Base-by-base conservation (phyloP, 2,329 filamentous ascomycete genomes). In the Colletotrichum sp. region DNA sequence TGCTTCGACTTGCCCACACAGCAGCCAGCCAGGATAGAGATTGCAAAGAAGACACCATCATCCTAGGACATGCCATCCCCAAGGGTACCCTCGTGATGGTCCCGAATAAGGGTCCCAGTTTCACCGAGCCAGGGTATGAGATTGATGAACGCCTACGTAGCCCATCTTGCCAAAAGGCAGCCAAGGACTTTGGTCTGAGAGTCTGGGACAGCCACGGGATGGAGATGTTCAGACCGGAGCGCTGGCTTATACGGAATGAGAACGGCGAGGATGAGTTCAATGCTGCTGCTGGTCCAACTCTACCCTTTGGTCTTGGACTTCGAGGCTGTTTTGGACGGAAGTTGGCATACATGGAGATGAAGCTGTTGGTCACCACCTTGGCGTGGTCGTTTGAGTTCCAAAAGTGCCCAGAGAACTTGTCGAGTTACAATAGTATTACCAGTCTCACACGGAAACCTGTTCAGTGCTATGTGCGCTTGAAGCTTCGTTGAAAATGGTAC, bases 261-360 rank as follows among this genome's bases (percentile, higher is more conserved):
- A 49, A 28, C 7, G 63, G 39, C 44, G 30, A 63, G 9, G 69
- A 72, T 36, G 74, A 71, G 34, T 83, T 80, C 73, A 76, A 81
- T 68, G 57, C 77, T 28, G 64, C 70, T 34, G 78, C 80, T 0
- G 81, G 82, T 2, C 82, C 82, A 3, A 36, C 72, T 13, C 55
- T 83, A 16, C 34, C 70, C 5, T 83, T 82, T 30, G 78, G 81
- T 1, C 32, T 77, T 4, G 82, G 81, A 2, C 55, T 70, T 1
- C 69, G 82, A 26, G 78, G 76, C 2, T 84, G 82, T 52, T 84
- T 78, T 28, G 82, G 81, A 4, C 77, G 79, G 30, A 77, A 75
- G 57, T 39, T 84, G 70, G 82, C 82, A 5, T 80, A 82, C 55
- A 30, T 83, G 7, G 80, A 84, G 77, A 26, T 84, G 72, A 79